Percentiles rank a stretch among this genome's conserved stretches.
Conservation (phyloP, 2,329 filamentous ascomycete genomes). For the Alternaria novae-zelandiae region DNA sequence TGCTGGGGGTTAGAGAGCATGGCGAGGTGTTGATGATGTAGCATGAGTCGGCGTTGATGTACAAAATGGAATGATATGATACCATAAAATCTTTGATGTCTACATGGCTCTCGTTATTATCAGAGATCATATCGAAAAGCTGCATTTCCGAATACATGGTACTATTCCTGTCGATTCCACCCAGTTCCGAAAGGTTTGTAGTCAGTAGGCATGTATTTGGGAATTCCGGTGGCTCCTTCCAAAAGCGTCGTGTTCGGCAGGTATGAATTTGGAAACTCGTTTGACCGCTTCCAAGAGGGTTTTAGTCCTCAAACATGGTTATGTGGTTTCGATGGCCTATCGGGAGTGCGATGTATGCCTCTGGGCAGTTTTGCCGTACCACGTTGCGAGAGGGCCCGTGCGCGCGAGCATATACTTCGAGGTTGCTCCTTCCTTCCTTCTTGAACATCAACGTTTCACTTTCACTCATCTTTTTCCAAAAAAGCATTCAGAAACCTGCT, state of each 20-base stretch:
- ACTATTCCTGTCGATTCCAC: background rate
- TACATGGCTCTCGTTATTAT: background rate
- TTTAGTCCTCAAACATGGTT: background rate
- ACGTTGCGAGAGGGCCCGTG: background rate
- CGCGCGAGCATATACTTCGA: rapidly evolving
- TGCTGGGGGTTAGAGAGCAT: slow-evolving; percentile 7
- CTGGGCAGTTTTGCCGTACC: background rate
- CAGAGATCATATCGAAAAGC: background rate
- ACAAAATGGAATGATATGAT: background rate
- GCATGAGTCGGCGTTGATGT: slow-evolving; percentile 20
- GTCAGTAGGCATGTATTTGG: background rate
- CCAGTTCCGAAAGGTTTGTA: background rate
- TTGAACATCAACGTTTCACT: background rate
- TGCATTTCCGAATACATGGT: background rate
- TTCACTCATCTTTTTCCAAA: background rate
- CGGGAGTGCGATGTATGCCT: rapidly evolving
- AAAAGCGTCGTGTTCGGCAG: background rate
- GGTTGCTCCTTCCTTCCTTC: background rate
- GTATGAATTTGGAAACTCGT: rapidly evolving
- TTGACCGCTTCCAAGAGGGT: background rate
- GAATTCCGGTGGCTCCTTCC: background rate
- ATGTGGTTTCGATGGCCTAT: rapidly evolving
- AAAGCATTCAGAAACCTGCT: no score
- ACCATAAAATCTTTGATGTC: background rate
- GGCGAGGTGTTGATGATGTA: slow-evolving; percentile 10